A percentile compares a stretch with the other conserved stretches of the same genome.
Conservation (phyloP, 148 eudicot genomes). For the Dianthus caryophyllus region DNA sequence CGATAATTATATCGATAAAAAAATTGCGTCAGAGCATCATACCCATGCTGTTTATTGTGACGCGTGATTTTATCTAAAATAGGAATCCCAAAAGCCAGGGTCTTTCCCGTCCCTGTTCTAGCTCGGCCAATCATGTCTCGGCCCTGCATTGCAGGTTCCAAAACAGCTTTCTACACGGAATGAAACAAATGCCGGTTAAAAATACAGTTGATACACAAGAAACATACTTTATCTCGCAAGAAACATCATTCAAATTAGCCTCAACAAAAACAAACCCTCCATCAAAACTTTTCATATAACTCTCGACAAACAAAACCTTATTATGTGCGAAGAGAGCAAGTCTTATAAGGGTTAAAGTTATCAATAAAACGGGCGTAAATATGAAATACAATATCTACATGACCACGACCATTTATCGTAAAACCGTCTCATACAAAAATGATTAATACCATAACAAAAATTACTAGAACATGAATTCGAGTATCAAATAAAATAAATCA, state of each 20-base stretch:
- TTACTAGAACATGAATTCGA: too few relatives aligned
- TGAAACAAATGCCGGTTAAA: background rate
- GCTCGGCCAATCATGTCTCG: slow-evolving; percentile 97
- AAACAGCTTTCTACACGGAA: slow-evolving; percentile 74
- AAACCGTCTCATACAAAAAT: too few relatives aligned
- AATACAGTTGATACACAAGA: background rate
- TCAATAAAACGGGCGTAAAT: too few relatives aligned
- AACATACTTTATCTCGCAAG: background rate
- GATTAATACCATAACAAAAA: too few relatives aligned
- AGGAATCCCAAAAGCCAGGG: slow-evolving; percentile 96
- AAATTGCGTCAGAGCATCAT: background rate
- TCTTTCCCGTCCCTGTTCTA: slow-evolving; percentile 97
- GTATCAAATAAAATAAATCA: too few relatives aligned
- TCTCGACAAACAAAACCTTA: background rate
- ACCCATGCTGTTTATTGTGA: slow-evolving; percentile 74
- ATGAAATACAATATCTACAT: too few relatives aligned
- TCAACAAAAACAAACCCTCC: background rate
- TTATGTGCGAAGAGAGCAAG: too few relatives aligned
- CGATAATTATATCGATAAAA: background rate
- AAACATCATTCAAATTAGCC: background rate
- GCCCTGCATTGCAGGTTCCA: slow-evolving; percentile 97
- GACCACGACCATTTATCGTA: too few relatives aligned
- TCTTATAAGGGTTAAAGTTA: too few relatives aligned
- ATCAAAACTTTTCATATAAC: background rate
- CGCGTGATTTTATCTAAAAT: slow-evolving; percentile 87